Base-by-base conservation (phyloP, 306 rosid genomes). In the Mimosa bimucronata region DNA sequence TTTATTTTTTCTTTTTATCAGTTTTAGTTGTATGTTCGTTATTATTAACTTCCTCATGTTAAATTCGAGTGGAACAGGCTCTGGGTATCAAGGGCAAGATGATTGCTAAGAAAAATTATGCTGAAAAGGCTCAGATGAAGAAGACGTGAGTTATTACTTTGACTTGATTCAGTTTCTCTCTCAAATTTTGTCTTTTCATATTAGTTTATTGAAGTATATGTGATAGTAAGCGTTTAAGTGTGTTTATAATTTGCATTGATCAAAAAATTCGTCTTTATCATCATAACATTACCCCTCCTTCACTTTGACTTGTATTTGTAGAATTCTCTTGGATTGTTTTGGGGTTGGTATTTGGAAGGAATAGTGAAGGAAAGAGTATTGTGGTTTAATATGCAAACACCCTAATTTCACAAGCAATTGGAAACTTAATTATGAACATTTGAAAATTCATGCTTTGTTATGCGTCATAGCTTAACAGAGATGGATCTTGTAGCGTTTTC, bases 11-110 rank as follows among this genome's bases (percentile, higher is more conserved):
- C n/a, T 37, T 3, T 11, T 71, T 18, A 4, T 23, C 64, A 29
- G 28, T n/a, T 28, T 16, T 31, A n/a, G n/a, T 28, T 25, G 16
- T 50, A 1, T 19, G n/a, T 6, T 14, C 50, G 55, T 40, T 55
- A 34, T 23, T 44, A 13, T 55, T 0, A 76, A 76, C 45, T 29
- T 2, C 13, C 18, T 52, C 44, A 53, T 29, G 9, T 26, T 81
- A 19, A 57, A 2, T 42, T 46, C n/a, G 62, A 14, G 67, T 76
- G 57, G 37, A 78, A 78, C 82, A 90, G 94, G 74, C 91, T 29
- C 48, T 90, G 81, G 94, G 92, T 80, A 88, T 88, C 29, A 90
- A 90, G 85, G 92, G 92, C 3, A 90, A 90, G 87, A 85, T 87
- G 90, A 80, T 90, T 73, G 87, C 94, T 8, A 90, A 90, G 91